Evolutionary conservation across 1,284 basidiomycete species (phyloP), one percentile per base, ranked within the genome.

Genomic region (Mrakiaceae sp.): DNA sequence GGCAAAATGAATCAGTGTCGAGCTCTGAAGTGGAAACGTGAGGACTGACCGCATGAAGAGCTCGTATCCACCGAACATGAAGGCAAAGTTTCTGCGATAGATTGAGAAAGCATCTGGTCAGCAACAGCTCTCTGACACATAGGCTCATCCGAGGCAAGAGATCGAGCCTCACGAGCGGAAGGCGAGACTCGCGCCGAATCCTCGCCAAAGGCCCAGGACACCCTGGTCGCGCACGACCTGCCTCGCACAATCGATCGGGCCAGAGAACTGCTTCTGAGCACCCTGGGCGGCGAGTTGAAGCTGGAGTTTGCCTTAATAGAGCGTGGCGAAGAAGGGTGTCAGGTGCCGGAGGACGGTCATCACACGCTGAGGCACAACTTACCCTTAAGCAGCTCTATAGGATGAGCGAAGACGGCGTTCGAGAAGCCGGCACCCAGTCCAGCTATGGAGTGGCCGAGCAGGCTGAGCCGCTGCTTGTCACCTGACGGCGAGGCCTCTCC

Each of bases 401-500:
- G 74, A 67, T 78, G 76, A n/a, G 76, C 76, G n/a, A 76, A 68
- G 8, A 69, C 52, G 0, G 75, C 73, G 51, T 78, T 78, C 11
- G 74, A 74, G 73, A 74, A 76, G 0, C 76, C 76, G 6, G 76
- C 76, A 52, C 73, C 72, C 48, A 74, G 60, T 14, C 76, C 76
- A 4, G 74, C 76, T 1, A 75, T 62, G 14, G 70, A 70, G 62
- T 78, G 76, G 0, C 76, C 76, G 9, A 70, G 27, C 1, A 78
- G 46, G 7, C 72, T 72, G 51, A 78, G 62, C 54, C 76, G 64
- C 9, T 52, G 56, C 7, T 62, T 67, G 2, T 54, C 66, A 12
- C 66, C 69, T 27, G 27, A 27, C 3, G 16, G 55, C 39, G 63
- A 57, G 7, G 62, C 62, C 68, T 77, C 75, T 1, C 68, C 67